Evolutionary conservation across 1,284 basidiomycete genomes (phyloP), one percentile per base, ranked within the genome.

Genomic region (Singerocomus inundabilis): DNA sequence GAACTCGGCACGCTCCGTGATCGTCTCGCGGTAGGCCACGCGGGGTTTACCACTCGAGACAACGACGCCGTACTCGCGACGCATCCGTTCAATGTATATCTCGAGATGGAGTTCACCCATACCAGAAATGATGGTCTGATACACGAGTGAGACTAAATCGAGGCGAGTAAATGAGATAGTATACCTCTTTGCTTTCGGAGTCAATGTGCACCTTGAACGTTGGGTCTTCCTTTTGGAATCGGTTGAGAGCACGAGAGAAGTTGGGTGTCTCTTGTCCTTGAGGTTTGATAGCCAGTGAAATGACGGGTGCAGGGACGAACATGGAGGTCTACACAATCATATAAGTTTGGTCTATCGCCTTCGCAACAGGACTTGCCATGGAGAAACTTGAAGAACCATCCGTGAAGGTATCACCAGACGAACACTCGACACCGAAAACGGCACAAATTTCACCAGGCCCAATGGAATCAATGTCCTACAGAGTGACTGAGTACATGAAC

Each of bases 101-200:
- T 99, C 97, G 25, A 99, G 82, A 68, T 99, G 97, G 10, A 99
- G 82, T 72, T 99, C 97, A 28, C 96, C 97, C 97, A 99, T 99
- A 16, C 97, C 97, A 30, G 93, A 96, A 56, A 99, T 98, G 70
- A 99, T 99, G n/a, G 97, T 99, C 88, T 93, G 58, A 4, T 34
- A 28, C 2, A 8, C 1, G 6, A 39, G 26, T 57, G 46, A 50
- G 52, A 41, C 12, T 25, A 26, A 47, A n/a, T 30, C 33, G 40
- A 6, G 43, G 7, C 21, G 25, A 2, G 8, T 35, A 39, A 18
- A 34, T 32, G 18, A n/a, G 10, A 34, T 13, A 13, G 5, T 69
- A 47, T 57, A 88, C 89, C 81, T 99, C 97, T 72, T 95, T 92
- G 61, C 89, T 93, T 67, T 98, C 94, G 31, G 78, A 71, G 71